Evolutionary conservation across 495 filamentous ascomycete species (phyloP), one percentile per base, ranked within the genome.

Genomic region (Lasiosphaeris hirsuta): DNA sequence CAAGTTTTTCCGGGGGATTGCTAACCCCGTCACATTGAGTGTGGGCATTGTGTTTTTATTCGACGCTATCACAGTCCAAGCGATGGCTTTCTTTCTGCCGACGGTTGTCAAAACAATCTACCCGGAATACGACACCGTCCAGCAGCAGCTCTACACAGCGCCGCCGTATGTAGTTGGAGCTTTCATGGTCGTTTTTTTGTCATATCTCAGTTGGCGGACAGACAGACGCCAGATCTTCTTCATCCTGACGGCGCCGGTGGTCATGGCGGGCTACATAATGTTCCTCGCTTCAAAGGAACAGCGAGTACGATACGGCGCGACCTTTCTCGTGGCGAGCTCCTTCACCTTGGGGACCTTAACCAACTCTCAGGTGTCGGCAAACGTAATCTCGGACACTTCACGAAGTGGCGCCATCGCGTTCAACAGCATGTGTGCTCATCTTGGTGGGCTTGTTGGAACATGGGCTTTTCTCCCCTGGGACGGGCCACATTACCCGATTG

Each of bases 261-360:
- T 57, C 35, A 57, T 57, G 19, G 17, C 30, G 3, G 54, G 44
- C 7, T 57, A 57, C 15, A 15, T 43, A 36, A 42, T 57, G 33
- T 57, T 57, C 45, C 54, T 57, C 9, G 44, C 39, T 14, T 48
- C 54, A 4, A 15, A 14, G 34, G 42, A 57, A 13, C 38, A 30
- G 17, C 17, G 37, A 4, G 54, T 39, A 6, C 43, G 54, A 30
- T 57, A 57, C 14, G 38, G 37, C 17, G 54, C 54, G 0, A 57
- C 54, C 6, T 57, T 57, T 13, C 36, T 57, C 4, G 46, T 42
- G 2, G 41, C 54, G 10, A 57, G 44, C 54, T 36, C 44, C 53
- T 92, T 88, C 67, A 84, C 87, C 0, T 77, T 80, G 19, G 84
- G 83, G 6, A 73, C 85, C 0, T 71, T 88, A 1, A 79, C 76